Percentiles rank a stretch among this genome's conserved stretches.
phyloP scores from a whole-genome alignment of 2,329 filamentous ascomycete genomes.

The Fusarium graminum region DNA sequence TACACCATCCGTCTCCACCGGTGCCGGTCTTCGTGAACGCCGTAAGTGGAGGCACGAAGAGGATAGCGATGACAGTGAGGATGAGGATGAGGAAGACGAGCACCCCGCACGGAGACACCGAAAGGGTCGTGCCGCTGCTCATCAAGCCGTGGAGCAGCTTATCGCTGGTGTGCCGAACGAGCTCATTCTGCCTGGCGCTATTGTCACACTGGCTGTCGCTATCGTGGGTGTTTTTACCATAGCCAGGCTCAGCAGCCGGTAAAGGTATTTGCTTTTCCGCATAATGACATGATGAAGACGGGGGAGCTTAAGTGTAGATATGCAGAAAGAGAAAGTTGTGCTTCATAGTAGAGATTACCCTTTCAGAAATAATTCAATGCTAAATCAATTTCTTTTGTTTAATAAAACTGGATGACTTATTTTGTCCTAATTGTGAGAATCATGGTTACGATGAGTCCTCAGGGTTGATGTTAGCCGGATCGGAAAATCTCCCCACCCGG shows the following conservation, averaged over 20 bases:
- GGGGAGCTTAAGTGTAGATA: slow-evolving; percentile 51
- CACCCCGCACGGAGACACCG: slow-evolving; percentile 61
- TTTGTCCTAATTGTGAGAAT: neutral
- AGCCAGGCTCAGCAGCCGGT: slow-evolving; percentile 73
- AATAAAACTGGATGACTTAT: slow-evolving; percentile 17
- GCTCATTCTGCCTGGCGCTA: slow-evolving; percentile 89
- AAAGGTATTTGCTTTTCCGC: slow-evolving; percentile 46
- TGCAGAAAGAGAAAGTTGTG: slow-evolving; percentile 47
- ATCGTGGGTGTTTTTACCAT: slow-evolving; percentile 95
- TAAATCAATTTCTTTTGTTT: slow-evolving; percentile 28
- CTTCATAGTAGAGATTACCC: slow-evolving; percentile 49
- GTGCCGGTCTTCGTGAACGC: slow-evolving; percentile 63
- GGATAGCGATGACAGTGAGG: slow-evolving; percentile 65
- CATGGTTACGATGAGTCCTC: neutral
- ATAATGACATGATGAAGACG: slow-evolving; percentile 56
- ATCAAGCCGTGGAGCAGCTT: slow-evolving; percentile 76
- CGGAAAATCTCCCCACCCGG: slow-evolving; percentile 47
- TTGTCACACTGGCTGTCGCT: slow-evolving; percentile 93
- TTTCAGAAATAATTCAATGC: slow-evolving; percentile 44
- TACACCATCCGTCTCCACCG: slow-evolving; percentile 64
- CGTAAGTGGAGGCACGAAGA: slow-evolving; percentile 71
- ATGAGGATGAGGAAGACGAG: slow-evolving; percentile 67
- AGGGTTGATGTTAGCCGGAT: slow-evolving; percentile 23
- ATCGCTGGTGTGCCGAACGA: slow-evolving; percentile 96
- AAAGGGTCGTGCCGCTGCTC: slow-evolving; percentile 58